These are phyloP conservation scores for Cucumis melo DNA, from an alignment of 306 rosid species.

Conservation along the genomic window DNA sequence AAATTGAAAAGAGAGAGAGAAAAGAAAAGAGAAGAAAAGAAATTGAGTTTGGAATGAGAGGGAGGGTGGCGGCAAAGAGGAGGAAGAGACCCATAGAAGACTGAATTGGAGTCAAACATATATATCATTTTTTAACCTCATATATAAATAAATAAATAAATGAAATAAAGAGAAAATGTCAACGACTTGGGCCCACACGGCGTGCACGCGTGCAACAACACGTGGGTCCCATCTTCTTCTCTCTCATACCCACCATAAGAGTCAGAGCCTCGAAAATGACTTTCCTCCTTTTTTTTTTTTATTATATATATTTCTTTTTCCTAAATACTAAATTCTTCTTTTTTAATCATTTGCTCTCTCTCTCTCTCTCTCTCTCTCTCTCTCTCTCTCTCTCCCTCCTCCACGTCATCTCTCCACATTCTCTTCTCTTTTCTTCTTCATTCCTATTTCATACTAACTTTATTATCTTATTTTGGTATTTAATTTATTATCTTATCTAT, in stretches of 20 bases:
- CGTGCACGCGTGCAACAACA: constrained; percentile 88
- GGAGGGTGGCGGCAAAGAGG: too few relatives aligned
- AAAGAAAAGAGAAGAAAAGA: too few relatives aligned
- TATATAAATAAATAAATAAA: not conserved
- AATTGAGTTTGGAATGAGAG: too few relatives aligned
- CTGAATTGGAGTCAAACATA: not conserved
- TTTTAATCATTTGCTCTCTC: constrained; percentile 22
- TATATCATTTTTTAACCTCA: not conserved
- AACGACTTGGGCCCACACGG: constrained; percentile 40
- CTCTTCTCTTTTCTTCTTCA: not conserved
- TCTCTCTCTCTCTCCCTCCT: not conserved
- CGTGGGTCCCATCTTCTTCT: constrained; percentile 25
- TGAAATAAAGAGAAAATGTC: too few relatives aligned
- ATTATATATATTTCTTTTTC: not conserved
- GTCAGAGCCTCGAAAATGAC: constrained; percentile 89
- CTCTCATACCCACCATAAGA: constrained; percentile 21
- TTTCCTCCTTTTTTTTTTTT: not conserved
- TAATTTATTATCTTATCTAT: too few relatives aligned
- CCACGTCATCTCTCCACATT: not conserved
- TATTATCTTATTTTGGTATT: too few relatives aligned
- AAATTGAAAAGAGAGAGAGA: too few relatives aligned
- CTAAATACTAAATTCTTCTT: constrained; percentile 17
- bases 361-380: not conserved
- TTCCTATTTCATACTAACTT: too few relatives aligned
- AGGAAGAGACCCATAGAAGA: too few relatives aligned